These are phyloP conservation scores for Athelia psychrophila DNA, from an alignment of 1,284 basidiomycete genomes.

Conservation along the genomic window DNA sequence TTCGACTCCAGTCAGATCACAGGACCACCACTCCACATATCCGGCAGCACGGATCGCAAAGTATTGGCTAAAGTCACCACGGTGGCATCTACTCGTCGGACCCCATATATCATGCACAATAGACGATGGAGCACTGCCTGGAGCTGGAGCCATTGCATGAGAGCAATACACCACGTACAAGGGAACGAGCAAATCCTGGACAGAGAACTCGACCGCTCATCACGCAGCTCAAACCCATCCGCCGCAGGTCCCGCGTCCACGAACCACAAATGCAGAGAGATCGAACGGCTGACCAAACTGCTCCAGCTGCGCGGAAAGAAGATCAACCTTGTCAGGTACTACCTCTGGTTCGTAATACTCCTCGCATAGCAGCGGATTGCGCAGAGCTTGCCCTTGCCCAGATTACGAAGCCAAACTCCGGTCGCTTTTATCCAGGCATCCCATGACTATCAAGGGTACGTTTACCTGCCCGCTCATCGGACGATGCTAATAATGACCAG, in stretches of 20 bases:
- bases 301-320: not conserved
- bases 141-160: slow-evolving; percentile 59
- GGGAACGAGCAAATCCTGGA: slow-evolving; percentile 75
- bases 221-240: slow-evolving; percentile 47
- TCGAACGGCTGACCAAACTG: not conserved
- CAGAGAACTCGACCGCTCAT: slow-evolving; percentile 64
- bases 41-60: slow-evolving; percentile 52
- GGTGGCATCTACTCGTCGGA: slow-evolving; percentile 45
- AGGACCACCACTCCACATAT: slow-evolving; percentile 55
- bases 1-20: slow-evolving; percentile 31
- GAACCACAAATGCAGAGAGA: slow-evolving; percentile 15
- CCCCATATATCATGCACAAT: no score
- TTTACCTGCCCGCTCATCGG: not conserved
- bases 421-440: slow-evolving; percentile 47
- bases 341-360: not conserved
- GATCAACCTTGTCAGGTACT: slow-evolving; percentile 5
- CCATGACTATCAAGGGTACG: slow-evolving; percentile 60
- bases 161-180: slow-evolving; percentile 36
- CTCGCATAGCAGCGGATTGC: not conserved
- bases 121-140: slow-evolving; percentile 78
- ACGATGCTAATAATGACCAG: not conserved
- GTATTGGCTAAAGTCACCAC: slow-evolving; percentile 66
- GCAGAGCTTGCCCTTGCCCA: slow-evolving; percentile 13
- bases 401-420: slow-evolving; percentile 40
- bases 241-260: slow-evolving; percentile 13